Base-by-base conservation (phyloP, 2,329 filamentous ascomycete species). In the Davidsoniella australis region DNA sequence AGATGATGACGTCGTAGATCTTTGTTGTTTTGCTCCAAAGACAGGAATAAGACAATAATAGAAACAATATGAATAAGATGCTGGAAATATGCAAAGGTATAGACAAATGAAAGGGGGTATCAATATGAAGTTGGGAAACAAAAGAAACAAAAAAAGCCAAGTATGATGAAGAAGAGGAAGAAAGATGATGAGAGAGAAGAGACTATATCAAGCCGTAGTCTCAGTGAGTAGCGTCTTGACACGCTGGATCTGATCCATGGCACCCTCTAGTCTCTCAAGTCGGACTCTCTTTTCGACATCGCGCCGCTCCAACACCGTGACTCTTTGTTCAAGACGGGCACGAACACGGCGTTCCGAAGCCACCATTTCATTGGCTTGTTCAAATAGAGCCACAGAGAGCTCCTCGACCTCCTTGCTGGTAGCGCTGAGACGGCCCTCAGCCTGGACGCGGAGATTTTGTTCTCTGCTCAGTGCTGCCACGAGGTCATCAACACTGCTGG, bases 301-400 rank as follows among this genome's bases (percentile, higher is more conserved):
- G 53, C 83, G 68, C 57, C 70, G 66, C 65, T 88, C 83, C 18
- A 91, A 64, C 57, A 78, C 68, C 52, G 68, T 72, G 6, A 91
- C 72, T 38, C 82, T 67, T 60, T 82, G 77, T 64, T 87, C 82
- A 20, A 91, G 69, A 58, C 72, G 75, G 5, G 81, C 82, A 52
- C 82, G 68, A 33, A 80, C 81, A 50, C 76, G 72, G 41, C 85
- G 68, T 68, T 91, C 85, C 16, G 73, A 69, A 2, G 85, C 83
- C 17, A 91, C 85, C 85, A 91, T 91, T 64, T 87, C 78, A 61
- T 91, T 91, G 47, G 85, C 85, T 66, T 88, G 80, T 65, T 84
- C 78, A 61, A 91, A 91, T 48, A 91, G 66, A 46, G 73, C 74
- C 17, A 75, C 80, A 58, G 75, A 84, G 55, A 91, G 67, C 64